Base-by-base conservation (phyloP, 2,329 filamentous ascomycete genomes). In the Sporothrix luriei region DNA sequence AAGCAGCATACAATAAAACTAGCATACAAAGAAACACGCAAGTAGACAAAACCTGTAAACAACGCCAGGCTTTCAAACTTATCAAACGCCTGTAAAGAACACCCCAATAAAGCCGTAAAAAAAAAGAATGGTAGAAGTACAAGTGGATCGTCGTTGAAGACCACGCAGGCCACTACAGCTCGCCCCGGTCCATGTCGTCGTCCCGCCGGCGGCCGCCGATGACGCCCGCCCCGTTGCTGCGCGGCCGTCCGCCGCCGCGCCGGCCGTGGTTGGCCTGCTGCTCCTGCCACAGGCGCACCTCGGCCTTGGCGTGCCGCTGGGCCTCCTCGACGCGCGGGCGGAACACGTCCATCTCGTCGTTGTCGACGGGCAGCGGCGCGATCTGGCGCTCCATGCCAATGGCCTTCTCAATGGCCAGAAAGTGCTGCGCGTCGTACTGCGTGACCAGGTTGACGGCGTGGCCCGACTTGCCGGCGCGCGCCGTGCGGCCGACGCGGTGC, bases 301-400 rank as follows among this genome's bases (percentile, higher is more conserved):
- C 90, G 69, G 85, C 87, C 65, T 91, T 87, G 0, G 94, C 91
- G 69, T 91, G 84, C 61, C 92, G 84, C 78, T 97, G 93, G 0
- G 94, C 94, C 78, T 97, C 92, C 70, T 91, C 89, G 0, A 97
- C 91, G 1, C 92, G 84, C 69, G 87, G 83, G 74, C 89, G 88
- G 78, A 97, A 90, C 0, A 94, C 85, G 87, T 96, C 91, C 0
- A 94, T 92, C 77, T 97, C 92, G 21, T 95, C 92, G 81, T 93
- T 92, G 62, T 89, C 87, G 0, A 87, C 84, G 9, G 86, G 82
- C 75, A 91, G 91, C 76, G 91, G 89, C 0, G 84, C 79, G 69
- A 96, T 82, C 80, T 94, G 89, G 38, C 69, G 69, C n/a, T 75
- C 71, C 71, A 91, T 91, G 14, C 91, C 91, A 14, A 97, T 82